phyloP scores from a whole-genome alignment of 2,329 filamentous ascomycete species.

The Xylaria sp. region DNA sequence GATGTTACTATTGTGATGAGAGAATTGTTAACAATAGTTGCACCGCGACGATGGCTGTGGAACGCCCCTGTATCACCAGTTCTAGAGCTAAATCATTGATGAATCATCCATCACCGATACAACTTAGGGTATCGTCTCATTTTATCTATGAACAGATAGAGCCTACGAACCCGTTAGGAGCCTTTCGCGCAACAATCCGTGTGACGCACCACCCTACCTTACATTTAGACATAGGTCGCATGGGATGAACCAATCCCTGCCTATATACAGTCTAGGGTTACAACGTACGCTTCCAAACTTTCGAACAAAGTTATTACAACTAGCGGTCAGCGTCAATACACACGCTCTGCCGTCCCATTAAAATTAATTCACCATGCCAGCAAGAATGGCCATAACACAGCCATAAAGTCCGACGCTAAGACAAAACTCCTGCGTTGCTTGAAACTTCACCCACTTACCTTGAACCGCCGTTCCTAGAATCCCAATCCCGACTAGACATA shows the following conservation, averaged over 20 bases:
- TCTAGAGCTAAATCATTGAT: too few relatives aligned
- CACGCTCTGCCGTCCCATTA: neutral
- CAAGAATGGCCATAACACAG: conserved; percentile 51
- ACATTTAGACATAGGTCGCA: too few relatives aligned
- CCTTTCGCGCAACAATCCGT: too few relatives aligned
- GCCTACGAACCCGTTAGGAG: too few relatives aligned
- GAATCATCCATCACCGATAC: too few relatives aligned
- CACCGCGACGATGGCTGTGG: too few relatives aligned
- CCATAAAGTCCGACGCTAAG: conserved; percentile 50
- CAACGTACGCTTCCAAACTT: neutral
- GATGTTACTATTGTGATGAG: too few relatives aligned
- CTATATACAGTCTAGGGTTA: neutral
- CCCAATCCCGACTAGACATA: conserved; percentile 61
- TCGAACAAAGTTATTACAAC: neutral
- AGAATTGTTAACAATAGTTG: too few relatives aligned
- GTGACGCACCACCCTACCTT: too few relatives aligned
- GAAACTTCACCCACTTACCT: conserved; percentile 38
- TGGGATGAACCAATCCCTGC: neutral
- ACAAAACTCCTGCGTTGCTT: conserved; percentile 39
- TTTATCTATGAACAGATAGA: too few relatives aligned
- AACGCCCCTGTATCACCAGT: too few relatives aligned
- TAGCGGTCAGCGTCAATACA: neutral
- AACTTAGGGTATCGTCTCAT: too few relatives aligned
- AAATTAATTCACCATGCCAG: conserved; percentile 38
- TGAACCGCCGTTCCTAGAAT: conserved; percentile 50